phyloP scores from a whole-genome alignment of 495 filamentous ascomycete species.

The Aspergillus kassunensis region DNA sequence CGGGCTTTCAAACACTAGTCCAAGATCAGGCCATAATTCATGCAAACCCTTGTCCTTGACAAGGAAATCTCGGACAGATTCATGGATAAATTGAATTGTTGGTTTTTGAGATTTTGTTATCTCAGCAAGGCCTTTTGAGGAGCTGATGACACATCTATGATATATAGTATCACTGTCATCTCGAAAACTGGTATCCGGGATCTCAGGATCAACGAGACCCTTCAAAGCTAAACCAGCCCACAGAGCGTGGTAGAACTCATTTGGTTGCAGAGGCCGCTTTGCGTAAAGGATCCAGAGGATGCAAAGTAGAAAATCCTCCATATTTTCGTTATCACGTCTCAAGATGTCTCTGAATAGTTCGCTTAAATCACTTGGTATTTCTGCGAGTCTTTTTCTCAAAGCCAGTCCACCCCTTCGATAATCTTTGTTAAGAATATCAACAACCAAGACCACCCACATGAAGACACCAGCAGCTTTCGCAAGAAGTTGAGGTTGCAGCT shows the following conservation, averaged over 20 bases:
- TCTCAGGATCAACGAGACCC: conserved; percentile 11
- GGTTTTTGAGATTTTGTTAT: conserved; percentile 20
- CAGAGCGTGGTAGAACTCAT: conserved; percentile 34
- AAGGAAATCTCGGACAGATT: conserved; percentile 44
- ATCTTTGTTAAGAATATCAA: conserved; percentile 42
- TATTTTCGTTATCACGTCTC: conserved; percentile 22
- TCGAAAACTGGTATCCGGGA: conserved; percentile 1
- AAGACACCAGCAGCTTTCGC: conserved; percentile 43
- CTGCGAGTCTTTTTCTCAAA: conserved; percentile 24
- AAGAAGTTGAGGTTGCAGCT: conserved; percentile 26
- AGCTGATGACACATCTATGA: conserved; percentile 30
- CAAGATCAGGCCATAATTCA: conserved; percentile 30
- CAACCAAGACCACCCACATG: conserved; percentile 46
- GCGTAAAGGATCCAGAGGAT: conserved; percentile 39
- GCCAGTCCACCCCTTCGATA: conserved; percentile 21
- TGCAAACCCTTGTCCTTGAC: conserved; percentile 35
- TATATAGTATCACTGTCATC: conserved; percentile 1
- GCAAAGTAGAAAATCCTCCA: conserved; percentile 27
- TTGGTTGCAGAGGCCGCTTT: conserved; percentile 22
- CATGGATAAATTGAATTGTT: conserved; percentile 47
- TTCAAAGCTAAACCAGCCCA: conserved; percentile 16
- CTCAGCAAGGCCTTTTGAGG: conserved; percentile 44
- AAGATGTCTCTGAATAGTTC: conserved; percentile 41
- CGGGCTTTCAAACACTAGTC: conserved; percentile 14
- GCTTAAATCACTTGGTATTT: conserved; percentile 31